Conservation (phyloP, 192 early-diverging fungal species). For the Coemansia sp. region DNA sequence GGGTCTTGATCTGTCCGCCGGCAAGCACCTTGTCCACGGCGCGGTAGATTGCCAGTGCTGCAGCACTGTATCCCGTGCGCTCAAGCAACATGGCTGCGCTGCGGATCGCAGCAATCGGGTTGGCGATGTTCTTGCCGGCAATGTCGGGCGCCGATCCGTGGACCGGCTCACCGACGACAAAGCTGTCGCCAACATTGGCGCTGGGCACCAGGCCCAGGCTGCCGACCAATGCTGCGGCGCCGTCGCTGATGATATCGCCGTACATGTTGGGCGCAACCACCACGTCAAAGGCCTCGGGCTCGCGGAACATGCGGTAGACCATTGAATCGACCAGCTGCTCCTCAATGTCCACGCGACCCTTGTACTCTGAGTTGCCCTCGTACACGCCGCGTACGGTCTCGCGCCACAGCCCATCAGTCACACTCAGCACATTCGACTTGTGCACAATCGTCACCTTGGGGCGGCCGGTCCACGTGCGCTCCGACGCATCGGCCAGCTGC, state of each 20-base stretch:
- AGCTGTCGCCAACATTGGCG: conserved; percentile 93
- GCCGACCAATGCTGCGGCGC: conserved; percentile 93
- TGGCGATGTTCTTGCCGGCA: conserved; percentile 93
- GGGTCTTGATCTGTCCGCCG: conserved; percentile 64
- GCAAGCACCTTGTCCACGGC: conserved; percentile 81
- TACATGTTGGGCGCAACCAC: conserved; percentile 97
- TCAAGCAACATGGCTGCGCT: conserved; percentile 90
- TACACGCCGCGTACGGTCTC: conserved; percentile 80
- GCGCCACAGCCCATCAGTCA: conserved; percentile 95
- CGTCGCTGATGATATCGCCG: conserved; percentile 97
- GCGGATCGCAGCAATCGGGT: conserved; percentile 93
- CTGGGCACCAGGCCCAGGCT: conserved; percentile 92
- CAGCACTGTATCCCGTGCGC: conserved; percentile 67
- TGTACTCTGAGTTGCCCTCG: conserved; percentile 58
- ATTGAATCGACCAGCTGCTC: conserved; percentile 99
- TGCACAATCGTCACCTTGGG: conserved; percentile 91
- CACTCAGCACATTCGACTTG: conserved; percentile 94
- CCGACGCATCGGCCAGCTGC: conserved; percentile 47
- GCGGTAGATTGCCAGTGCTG: conserved; percentile 75
- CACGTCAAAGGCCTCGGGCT: conserved; percentile 94
- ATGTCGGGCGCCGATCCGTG: conserved; percentile 98
- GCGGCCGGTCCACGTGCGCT: conserved; percentile 64
- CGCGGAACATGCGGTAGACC: conserved; percentile 98
- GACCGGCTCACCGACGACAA: conserved; percentile 95
- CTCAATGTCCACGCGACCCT: conserved; percentile 68